Conservation (phyloP, 2,329 filamentous ascomycete species). For the Tolypocladium ovalisporum region DNA sequence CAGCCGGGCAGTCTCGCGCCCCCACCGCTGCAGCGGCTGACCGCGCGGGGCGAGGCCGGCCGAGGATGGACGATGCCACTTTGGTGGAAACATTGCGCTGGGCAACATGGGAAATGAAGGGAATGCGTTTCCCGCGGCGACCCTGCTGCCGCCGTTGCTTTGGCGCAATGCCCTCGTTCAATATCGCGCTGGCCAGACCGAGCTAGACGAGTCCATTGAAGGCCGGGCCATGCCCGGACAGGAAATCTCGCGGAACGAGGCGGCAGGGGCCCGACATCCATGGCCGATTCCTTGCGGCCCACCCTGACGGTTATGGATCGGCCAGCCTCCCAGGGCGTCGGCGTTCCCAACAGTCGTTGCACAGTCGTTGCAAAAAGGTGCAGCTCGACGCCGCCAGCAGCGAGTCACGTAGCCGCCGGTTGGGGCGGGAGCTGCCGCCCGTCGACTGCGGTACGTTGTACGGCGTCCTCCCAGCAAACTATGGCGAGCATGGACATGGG, state of each 20-base stretch:
- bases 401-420: neutral
- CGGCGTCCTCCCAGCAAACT: neutral
- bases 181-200: neutral
- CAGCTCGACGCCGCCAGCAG: neutral
- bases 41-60: no score
- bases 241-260: constrained; percentile 8
- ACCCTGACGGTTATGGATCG: constrained; percentile 23
- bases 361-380: no score
- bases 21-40: neutral
- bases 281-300: constrained; percentile 7
- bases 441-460: neutral
- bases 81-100: neutral
- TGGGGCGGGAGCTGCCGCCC: neutral
- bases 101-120: neutral
- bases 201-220: neutral
- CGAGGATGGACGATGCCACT: neutral
- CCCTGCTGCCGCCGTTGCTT: neutral
- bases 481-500: neutral
- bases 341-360: constrained; percentile 4
- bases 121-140: neutral
- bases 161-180: neutral
- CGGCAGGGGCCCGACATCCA: constrained; percentile 6
- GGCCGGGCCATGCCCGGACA: constrained; percentile 6
- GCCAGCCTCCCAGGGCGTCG: constrained; percentile 5
- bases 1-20: neutral